Conservation (phyloP, 2,329 filamentous ascomycete genomes). For the Davidsoniella virescens region DNA sequence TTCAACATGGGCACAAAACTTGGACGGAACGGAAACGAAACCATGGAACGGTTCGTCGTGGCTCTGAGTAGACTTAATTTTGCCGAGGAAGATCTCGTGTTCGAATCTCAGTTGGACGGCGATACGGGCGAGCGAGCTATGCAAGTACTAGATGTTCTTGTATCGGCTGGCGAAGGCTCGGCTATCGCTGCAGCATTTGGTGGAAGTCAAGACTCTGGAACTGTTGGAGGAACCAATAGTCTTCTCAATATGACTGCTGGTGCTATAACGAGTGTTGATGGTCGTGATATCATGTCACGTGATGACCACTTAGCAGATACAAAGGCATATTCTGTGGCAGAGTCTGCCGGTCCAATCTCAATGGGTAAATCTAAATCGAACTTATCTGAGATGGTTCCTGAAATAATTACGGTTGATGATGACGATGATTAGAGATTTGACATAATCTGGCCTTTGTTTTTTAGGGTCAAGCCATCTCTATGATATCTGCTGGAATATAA, state of each 20-base stretch:
- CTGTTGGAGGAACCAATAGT: background rate
- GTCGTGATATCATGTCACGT: no score
- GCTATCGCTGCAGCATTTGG: slow-evolving; percentile 26
- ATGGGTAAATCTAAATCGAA: no score
- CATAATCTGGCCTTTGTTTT: no score
- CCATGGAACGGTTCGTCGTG: slow-evolving; percentile 67
- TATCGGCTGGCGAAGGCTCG: slow-evolving; percentile 56
- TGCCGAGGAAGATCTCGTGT: slow-evolving; percentile 56
- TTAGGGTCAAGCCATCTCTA: no score
- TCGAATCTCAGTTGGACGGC: slow-evolving; percentile 61
- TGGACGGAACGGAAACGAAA: slow-evolving; percentile 30
- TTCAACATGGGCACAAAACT: slow-evolving; percentile 1
- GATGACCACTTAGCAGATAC: no score
- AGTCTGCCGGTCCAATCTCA: no score
- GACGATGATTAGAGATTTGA: no score
- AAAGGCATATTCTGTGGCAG: no score
- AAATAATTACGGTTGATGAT: no score
- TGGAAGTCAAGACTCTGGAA: background rate
- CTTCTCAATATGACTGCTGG: background rate
- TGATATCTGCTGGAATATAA: no score
- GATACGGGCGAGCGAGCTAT: slow-evolving; percentile 70
- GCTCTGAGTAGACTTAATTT: slow-evolving; percentile 74
- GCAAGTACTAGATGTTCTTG: slow-evolving; percentile 60
- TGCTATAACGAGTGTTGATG: no score
- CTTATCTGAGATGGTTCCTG: no score